Evolutionary conservation across 1,284 basidiomycete species (phyloP), one percentile per base, ranked within the genome.

Genomic region (Ceratobasidium sp.): DNA sequence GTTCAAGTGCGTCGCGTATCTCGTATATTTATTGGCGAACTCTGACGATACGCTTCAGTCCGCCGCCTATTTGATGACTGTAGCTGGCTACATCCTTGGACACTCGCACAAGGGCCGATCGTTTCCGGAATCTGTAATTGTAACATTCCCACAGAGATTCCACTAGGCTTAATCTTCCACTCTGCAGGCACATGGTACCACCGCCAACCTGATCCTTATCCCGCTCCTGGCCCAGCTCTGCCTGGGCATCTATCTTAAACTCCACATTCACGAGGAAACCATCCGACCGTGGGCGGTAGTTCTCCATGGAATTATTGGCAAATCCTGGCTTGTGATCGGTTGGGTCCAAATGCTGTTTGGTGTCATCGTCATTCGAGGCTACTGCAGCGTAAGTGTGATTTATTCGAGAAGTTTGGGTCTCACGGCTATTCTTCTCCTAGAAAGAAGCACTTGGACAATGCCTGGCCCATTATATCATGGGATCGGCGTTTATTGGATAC

Each of bases 181-280:
- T 59, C 16, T 37, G 1, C 37, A 82, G 81, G 81, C 82, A 13
- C 94, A 95, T 79, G 92, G 90, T 7, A 83, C 83, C 2, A 88
- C 92, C 78, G 92, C 90, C 16, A 89, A 87, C 66, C 86, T 94
- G 78, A 83, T 95, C 59, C 84, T 91, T 76, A 74, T 88, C 46
- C 88, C 92, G 1, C 88, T 95, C 54, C 79, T 86, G 19, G 79
- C 85, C 0, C 96, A 98, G 82, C 85, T 92, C 8, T 80, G 81
- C 19, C 84, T 94, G 65, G 96, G 96, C 6, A 86, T 96, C 75
- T 98, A 98, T 82, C 90, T 98, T 77, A 98, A 97, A 83, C 84
- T 97, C 3, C 97, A 98, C 81, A 90, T 98, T 24, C 87, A 96
- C 76, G 94, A 98, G 82, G 85, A 86, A 76, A 87, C 87, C 0